Percentiles rank a stretch among this genome's conserved stretches.
phyloP scores from a whole-genome alignment of 2,329 filamentous ascomycete species.

The Penicillium concentricum region DNA sequence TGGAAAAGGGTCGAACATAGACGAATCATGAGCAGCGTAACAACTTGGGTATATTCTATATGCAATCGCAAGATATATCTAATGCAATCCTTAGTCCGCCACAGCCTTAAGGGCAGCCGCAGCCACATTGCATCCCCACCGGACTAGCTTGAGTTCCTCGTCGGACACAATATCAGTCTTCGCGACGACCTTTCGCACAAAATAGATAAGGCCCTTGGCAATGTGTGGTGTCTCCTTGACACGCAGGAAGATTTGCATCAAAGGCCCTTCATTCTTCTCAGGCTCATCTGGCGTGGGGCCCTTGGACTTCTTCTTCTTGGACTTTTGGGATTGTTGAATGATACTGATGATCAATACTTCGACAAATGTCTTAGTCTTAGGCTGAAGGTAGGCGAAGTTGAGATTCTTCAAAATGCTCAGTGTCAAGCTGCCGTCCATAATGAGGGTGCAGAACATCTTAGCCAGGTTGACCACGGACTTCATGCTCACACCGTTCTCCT shows the following conservation, averaged over 20 bases:
- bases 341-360: slow-evolving; percentile 77
- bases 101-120: slow-evolving; percentile 42
- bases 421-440: slow-evolving; percentile 59
- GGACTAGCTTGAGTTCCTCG: slow-evolving; percentile 53
- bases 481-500: slow-evolving; percentile 52
- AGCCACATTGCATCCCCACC: slow-evolving; percentile 45
- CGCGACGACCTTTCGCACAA: slow-evolving; percentile 71
- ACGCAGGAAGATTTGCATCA: slow-evolving; percentile 67
- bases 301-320: slow-evolving; percentile 25
- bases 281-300: slow-evolving; percentile 23
- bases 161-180: slow-evolving; percentile 60
- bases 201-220: slow-evolving; percentile 73
- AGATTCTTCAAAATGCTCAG: slow-evolving; percentile 62
- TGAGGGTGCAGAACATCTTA: slow-evolving; percentile 63
- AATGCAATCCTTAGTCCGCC: slow-evolving; percentile 18
- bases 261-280: slow-evolving; percentile 53
- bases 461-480: slow-evolving; percentile 66
- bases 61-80: background rate
- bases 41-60: slow-evolving; percentile 8
- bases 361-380: slow-evolving; percentile 73
- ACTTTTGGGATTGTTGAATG: slow-evolving; percentile 64
- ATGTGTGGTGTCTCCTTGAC: slow-evolving; percentile 66
- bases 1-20: background rate
- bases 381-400: slow-evolving; percentile 74
- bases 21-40: background rate